Base-by-base conservation (phyloP, 164 flowering plant genomes). In the Annona cherimola region DNA sequence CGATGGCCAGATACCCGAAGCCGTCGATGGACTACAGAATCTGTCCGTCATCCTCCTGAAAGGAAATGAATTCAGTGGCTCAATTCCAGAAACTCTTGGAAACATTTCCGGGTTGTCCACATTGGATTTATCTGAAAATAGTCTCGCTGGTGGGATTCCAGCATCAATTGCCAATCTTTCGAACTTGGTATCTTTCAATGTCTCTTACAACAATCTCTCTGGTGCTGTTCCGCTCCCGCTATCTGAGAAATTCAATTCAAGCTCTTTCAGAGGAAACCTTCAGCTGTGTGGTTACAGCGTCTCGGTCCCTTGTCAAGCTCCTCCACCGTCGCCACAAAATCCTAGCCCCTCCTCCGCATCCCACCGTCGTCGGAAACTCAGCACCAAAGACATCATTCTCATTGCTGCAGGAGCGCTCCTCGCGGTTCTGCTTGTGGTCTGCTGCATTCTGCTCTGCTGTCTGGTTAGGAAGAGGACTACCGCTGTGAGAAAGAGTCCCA, bases 241-340 rank as follows among this genome's bases (percentile, higher is more conserved):
- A 19, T 73, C 90, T 3, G 75, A 74, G 60, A 88, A 84, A 75
- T 96, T 96, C 86, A 89, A 88, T 76, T 83, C 97, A 0, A 88
- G 86, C 78, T 88, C 97, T 20, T 96, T 96, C 73, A 79, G 82
- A 14, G 98, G 99, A 4, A 96, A 96, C 72, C 76, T 87, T 72
- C 87, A 86, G 80, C 85, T 96, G 0, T 96, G 99, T 76, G 99
- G 99, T n/a, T 93, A 79, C 70, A 85, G 86, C 74, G n/a, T 6
- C 67, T 79, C 92, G n/a, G 80, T 83, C 20, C 82, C 85, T 20
- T 95, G 99, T 66, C 79, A 89, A 62, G 72, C 82, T 14, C 61
- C 87, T 3, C 57, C 75, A 4, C 74, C 85, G 40, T 79, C 90
- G 18, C 79, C 94, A 35, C 75, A 73, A 61, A 14, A 14, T 64